Evolutionary conservation across 768 basidiomycete species (phyloP).

Genomic region (Tephrocybe sp.): DNA sequence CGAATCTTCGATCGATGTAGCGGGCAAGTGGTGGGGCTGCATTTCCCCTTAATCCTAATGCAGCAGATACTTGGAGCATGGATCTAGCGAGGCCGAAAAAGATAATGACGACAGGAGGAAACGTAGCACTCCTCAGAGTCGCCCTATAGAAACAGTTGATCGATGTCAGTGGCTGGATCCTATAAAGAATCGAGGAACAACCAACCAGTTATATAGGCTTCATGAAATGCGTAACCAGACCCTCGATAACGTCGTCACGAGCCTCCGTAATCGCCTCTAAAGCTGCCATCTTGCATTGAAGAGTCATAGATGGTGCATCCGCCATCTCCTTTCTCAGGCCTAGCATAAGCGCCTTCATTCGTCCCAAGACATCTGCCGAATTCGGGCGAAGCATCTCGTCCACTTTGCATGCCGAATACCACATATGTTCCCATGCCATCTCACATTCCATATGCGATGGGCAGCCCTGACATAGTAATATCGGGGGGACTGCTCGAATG

Average conservation of each 20-base stretch:
- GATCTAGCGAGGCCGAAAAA: background rate
- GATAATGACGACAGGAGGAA: too few species aligned
- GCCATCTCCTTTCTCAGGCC: conserved; percentile 34
- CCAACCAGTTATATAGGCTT: conserved; percentile 14
- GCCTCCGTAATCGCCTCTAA: conserved; percentile 39
- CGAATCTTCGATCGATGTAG: too few species aligned
- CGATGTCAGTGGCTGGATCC: too few species aligned
- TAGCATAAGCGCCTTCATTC: conserved; percentile 46
- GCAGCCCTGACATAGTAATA: conserved; percentile 42
- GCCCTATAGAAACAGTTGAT: too few species aligned
- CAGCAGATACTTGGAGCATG: background rate
- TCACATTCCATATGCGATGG: conserved; percentile 50
- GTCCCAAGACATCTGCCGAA: conserved; percentile 60
- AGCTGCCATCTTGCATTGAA: conserved; percentile 44
- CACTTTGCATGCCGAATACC: conserved; percentile 51
- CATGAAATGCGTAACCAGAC: conserved; percentile 38
- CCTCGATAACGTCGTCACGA: conserved; percentile 41
- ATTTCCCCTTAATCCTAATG: too few species aligned
- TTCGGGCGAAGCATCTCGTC: conserved; percentile 41
- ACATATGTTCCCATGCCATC: conserved; percentile 47
- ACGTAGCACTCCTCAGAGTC: too few species aligned
- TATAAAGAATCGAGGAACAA: background rate
- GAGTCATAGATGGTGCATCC: conserved; percentile 32
- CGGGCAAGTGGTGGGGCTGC: too few species aligned
- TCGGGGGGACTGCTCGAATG: conserved; percentile 46